Percentiles rank a stretch among this genome's conserved stretches.
These are phyloP conservation scores for Fusarium sp. DNA, from an alignment of 2,329 filamentous ascomycete genomes.

Conservation along the genomic window DNA sequence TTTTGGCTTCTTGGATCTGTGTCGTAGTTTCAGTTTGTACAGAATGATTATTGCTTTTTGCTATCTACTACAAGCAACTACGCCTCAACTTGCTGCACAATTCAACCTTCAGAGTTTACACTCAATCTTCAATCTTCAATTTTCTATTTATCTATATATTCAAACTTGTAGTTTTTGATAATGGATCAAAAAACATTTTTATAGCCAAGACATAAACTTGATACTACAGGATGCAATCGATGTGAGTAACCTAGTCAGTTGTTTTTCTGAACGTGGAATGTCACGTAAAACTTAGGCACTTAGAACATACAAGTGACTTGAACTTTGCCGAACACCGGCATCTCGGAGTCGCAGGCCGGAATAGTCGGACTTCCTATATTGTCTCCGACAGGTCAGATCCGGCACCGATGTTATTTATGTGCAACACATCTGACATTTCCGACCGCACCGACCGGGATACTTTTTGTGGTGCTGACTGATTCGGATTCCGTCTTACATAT, in stretches of 20 bases:
- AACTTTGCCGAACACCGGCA: fast-evolving
- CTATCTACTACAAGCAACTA: fast-evolving
- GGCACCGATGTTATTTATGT: not conserved
- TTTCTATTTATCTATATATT: not conserved
- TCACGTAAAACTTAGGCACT: fast-evolving
- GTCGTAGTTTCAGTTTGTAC: fast-evolving
- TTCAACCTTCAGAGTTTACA: fast-evolving
- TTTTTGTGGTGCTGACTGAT: not conserved
- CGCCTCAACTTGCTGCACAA: fast-evolving
- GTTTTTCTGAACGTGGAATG: fast-evolving
- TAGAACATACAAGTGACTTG: fast-evolving
- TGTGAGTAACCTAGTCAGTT: fast-evolving
- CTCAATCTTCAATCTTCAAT: fast-evolving
- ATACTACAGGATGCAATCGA: fast-evolving
- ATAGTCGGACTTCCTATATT: not conserved
- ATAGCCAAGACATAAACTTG: fast-evolving
- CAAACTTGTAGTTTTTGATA: too few species aligned
- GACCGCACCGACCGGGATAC: not conserved
- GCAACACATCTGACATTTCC: not conserved
- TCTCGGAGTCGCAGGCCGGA: not conserved
- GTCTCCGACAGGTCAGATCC: not conserved
- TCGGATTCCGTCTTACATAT: not conserved
- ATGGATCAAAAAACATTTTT: fast-evolving
- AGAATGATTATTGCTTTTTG: not conserved
- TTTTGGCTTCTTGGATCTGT: not conserved